A percentile compares a stretch with the other conserved stretches of the same genome.
phyloP scores from a whole-genome alignment of 768 basidiomycete genomes.

The Obba rivulosa region DNA sequence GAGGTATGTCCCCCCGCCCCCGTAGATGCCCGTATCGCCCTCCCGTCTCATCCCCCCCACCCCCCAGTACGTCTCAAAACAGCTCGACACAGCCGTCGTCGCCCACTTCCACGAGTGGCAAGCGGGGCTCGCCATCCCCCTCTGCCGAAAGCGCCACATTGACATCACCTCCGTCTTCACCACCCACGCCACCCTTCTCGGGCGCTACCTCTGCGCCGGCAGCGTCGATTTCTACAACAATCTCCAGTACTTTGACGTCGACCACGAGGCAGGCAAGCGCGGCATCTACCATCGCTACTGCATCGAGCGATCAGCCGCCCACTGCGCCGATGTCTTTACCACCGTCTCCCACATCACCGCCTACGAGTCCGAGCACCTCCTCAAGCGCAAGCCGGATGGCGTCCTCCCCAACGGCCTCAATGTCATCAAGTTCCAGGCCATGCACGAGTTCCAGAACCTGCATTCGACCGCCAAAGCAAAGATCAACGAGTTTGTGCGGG shows the following conservation, averaged over 20 bases:
- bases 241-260: conserved; percentile 98
- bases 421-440: conserved; percentile 97
- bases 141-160: conserved; percentile 94
- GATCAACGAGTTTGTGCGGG: conserved; percentile 96
- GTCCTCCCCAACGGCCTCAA: conserved; percentile 97
- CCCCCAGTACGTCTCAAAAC: conserved; percentile 70
- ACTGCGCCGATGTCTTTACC: conserved; percentile 97
- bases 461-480: conserved; percentile 93
- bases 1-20: conserved; percentile 53
- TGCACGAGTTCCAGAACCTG: conserved; percentile 98
- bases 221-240: conserved; percentile 99
- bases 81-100: conserved; percentile 81
- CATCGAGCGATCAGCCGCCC: conserved; percentile 90
- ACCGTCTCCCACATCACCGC: conserved; percentile 98
- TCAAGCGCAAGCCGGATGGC: conserved; percentile 97
- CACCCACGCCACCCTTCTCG: conserved; percentile 96
- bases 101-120: conserved; percentile 99
- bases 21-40: not conserved
- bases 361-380: conserved; percentile 91
- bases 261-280: conserved; percentile 98
- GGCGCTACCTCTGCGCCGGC: conserved; percentile 97
- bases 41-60: not conserved
- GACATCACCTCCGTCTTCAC: conserved; percentile 99
- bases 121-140: conserved; percentile 89
- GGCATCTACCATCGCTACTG: conserved; percentile 99